A percentile compares a stretch with the other conserved stretches of the same genome.
Evolutionary conservation across 805 yeast genomes (phyloP).

Genomic region (Zygosaccharomyces lentus): DNA sequence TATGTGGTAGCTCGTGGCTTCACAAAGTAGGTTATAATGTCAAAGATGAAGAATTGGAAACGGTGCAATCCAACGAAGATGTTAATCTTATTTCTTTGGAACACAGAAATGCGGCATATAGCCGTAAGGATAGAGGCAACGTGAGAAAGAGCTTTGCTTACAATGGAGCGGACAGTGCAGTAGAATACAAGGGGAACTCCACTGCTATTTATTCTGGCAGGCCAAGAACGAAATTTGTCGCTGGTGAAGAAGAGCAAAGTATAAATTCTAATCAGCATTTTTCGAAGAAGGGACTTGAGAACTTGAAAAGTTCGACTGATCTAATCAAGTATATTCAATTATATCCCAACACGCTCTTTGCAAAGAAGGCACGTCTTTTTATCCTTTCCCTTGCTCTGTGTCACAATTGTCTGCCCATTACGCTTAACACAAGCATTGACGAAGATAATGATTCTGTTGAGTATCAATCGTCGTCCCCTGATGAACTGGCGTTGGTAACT

Average conservation of each 20-base stretch:
- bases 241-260: constrained; percentile 9
- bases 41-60: neutral
- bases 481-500: constrained; percentile 85
- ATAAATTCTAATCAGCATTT: neutral
- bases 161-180: constrained; percentile 22
- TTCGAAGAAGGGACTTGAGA: constrained; percentile 17
- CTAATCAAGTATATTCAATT: constrained; percentile 65
- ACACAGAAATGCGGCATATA: constrained; percentile 11
- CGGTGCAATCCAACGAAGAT: constrained; percentile 12
- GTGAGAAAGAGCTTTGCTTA: neutral
- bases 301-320: constrained; percentile 55
- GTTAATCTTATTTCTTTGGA: constrained; percentile 27
- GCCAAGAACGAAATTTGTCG: constrained; percentile 52
- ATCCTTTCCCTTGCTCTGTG: constrained; percentile 79
- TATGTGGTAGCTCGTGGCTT: constrained; percentile 85
- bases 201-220: constrained; percentile 45
- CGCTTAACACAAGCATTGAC: constrained; percentile 15
- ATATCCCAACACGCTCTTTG: constrained; percentile 64
- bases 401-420: constrained; percentile 82
- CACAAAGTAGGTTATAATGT: constrained; percentile 51
- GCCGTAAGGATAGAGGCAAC: neutral
- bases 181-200: constrained; percentile 42
- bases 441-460: constrained; percentile 46
- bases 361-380: constrained; percentile 74
- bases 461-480: constrained; percentile 95